Evolutionary conservation across 2,329 filamentous ascomycete species (phyloP).

Genomic region (Fonsecaea multimorphosa): DNA sequence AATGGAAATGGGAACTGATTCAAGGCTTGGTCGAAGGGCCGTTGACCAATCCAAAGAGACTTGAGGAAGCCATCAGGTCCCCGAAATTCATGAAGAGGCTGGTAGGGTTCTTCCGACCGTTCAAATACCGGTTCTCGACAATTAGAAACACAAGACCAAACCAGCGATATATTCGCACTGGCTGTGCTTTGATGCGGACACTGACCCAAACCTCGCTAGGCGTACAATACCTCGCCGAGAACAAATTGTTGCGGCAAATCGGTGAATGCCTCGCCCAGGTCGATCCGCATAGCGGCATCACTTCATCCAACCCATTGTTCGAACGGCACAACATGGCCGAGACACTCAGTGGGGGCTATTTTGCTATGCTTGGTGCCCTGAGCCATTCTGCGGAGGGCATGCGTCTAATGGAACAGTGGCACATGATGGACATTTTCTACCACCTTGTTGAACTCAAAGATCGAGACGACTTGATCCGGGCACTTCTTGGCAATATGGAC

Average conservation of each 20-base stretch:
- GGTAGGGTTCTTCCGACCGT: slow-evolving; percentile 92
- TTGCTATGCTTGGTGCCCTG: slow-evolving; percentile 86
- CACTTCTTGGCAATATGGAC: slow-evolving; percentile 88
- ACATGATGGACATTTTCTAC: slow-evolving; percentile 99
- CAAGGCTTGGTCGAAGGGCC: slow-evolving; percentile 91
- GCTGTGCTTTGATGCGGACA: slow-evolving; percentile 85
- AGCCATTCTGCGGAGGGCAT: slow-evolving; percentile 83
- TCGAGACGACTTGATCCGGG: slow-evolving; percentile 87
- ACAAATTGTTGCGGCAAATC: slow-evolving; percentile 90
- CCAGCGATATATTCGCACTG: slow-evolving; percentile 89
- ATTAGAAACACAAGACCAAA: slow-evolving; percentile 89
- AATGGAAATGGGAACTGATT: slow-evolving; percentile 98
- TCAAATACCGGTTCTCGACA: slow-evolving; percentile 94
- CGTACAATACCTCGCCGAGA: slow-evolving; percentile 81
- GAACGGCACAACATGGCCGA: slow-evolving; percentile 82
- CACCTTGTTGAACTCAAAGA: slow-evolving; percentile 93
- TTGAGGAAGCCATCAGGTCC: slow-evolving; percentile 92
- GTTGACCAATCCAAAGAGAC: slow-evolving; percentile 82
- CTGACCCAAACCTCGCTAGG: slow-evolving; percentile 86
- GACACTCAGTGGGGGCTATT: slow-evolving; percentile 90
- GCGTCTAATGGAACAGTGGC: slow-evolving; percentile 91
- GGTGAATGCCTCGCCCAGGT: slow-evolving; percentile 95
- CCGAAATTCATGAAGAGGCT: slow-evolving; percentile 96
- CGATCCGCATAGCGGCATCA: slow-evolving; percentile 76
- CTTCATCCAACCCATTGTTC: slow-evolving; percentile 82